Base-by-base conservation (phyloP, 2,329 filamentous ascomycete species). In the Tricladium varicosporioides region DNA sequence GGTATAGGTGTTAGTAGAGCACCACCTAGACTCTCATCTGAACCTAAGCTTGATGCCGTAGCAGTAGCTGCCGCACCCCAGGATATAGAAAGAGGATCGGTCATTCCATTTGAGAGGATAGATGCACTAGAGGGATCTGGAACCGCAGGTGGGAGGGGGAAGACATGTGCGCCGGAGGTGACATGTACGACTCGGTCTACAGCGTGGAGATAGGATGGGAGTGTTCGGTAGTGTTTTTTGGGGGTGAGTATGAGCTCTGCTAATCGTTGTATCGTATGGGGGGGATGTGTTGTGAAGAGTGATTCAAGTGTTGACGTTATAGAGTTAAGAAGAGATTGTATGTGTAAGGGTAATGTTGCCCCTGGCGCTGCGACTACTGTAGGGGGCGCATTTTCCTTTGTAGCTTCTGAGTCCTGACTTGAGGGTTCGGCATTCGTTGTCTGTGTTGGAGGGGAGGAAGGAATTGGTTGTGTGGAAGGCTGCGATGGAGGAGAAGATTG, bases 1-100 rank as follows among this genome's bases (percentile, higher is more conserved):
- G 92, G 90, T 56, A 99, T 97, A 0, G 93, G 94, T 1, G 93
- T 97, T 50, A 99, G 78, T 15, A 97, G 78, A 0, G 94, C 94
- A 5, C 94, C 94, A 18, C 93, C 93, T 1, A 97, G 77, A 11
- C 88, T 88, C 71, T 97, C 93, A 66, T 97, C 93, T 49, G 89
- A 91, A 1, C 91, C 92, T 5, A 93, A 76, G 0, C 74, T 71
- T 11, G 76, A 72, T 8, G 73, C 71, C 2, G 70, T 69, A 1
- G 70, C 64, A 2, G 73, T 64, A 61, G 73, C 73, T 14, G 67
- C 74, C 51, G 81, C 80, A 47, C 74, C 74, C 77, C 80, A 80
- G 2, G 76, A 72, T 10, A 80, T 72, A 63, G 71, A 74, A 60
- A 56, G 68, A 63, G 67, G 60, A 71, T 72, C 73, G 1, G 65